Conservation (phyloP, 805 yeast genomes). For the Myxozyma mucilagina region DNA sequence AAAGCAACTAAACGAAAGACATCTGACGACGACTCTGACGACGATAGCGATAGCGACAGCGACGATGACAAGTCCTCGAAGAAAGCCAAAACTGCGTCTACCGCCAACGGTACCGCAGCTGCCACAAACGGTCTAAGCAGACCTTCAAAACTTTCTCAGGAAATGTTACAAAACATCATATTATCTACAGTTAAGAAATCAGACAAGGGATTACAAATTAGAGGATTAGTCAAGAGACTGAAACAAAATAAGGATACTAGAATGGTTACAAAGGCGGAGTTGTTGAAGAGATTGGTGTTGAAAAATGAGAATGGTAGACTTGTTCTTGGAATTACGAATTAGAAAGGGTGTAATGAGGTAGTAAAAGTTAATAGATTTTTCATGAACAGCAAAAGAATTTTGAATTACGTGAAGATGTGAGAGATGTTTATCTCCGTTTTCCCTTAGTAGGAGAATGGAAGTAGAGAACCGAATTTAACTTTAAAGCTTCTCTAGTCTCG, state of each 20-base stretch:
- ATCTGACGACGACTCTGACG: not conserved
- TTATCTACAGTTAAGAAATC: not conserved
- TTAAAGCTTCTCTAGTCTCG: too few species aligned
- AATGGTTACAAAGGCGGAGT: constrained; percentile 14
- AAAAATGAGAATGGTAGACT: constrained; percentile 13
- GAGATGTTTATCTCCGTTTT: too few species aligned
- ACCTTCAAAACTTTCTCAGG: constrained; percentile 1
- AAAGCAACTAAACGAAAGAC: constrained; percentile 7
- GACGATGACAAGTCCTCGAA: constrained; percentile 8
- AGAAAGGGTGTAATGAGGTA: not conserved
- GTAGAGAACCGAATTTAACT: too few species aligned
- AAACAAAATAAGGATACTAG: constrained; percentile 12
- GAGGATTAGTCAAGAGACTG: constrained; percentile 13
- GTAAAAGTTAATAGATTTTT: not conserved
- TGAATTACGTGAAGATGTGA: too few species aligned
- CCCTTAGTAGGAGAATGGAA: too few species aligned
- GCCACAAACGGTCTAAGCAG: not conserved
- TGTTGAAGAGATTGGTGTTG: constrained; percentile 8
- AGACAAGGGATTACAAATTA: constrained; percentile 11
- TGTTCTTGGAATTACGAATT: constrained; percentile 8
- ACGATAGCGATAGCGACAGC: not conserved
- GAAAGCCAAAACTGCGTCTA: not conserved
- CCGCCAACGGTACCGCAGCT: constrained; percentile 5
- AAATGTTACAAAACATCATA: not conserved
- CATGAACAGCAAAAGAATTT: not conserved